These are phyloP conservation scores for Hymenoscyphus linearis DNA, from an alignment of 2,329 filamentous ascomycete species.

Conservation along the genomic window DNA sequence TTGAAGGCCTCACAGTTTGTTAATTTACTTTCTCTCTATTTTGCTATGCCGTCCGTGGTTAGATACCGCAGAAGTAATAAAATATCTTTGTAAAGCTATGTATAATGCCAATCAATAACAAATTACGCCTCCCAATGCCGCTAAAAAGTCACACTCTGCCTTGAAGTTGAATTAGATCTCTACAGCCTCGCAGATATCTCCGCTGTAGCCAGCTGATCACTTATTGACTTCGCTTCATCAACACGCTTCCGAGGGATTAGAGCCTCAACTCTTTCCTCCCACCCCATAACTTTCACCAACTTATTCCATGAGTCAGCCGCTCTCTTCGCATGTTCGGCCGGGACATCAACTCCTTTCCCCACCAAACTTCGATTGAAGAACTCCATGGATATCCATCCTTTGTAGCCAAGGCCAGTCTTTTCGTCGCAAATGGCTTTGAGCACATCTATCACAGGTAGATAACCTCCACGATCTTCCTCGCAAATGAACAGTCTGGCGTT, in stretches of 20 bases:
- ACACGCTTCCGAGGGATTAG: background rate
- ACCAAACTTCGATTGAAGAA: slow-evolving; percentile 50
- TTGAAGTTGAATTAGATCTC: background rate
- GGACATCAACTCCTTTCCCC: slow-evolving; percentile 39
- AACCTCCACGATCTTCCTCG: slow-evolving; percentile 48
- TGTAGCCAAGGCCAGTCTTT: slow-evolving; percentile 48
- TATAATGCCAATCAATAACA: background rate
- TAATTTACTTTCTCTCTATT: background rate
- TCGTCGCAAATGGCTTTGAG: slow-evolving; percentile 44
- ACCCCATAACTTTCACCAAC: slow-evolving; percentile 9
- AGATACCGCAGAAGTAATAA: background rate
- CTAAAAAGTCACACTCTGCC: background rate
- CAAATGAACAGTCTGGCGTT: slow-evolving; percentile 61
- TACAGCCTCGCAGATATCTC: slow-evolving; percentile 3
- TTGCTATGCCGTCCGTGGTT: background rate
- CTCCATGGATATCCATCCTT: slow-evolving; percentile 56
- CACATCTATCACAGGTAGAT: slow-evolving; percentile 52
- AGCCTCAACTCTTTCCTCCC: slow-evolving; percentile 6
- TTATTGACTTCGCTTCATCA: background rate
- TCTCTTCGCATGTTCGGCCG: slow-evolving; percentile 46
- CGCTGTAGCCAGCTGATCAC: background rate
- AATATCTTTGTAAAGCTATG: background rate
- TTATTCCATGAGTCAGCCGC: slow-evolving; percentile 47
- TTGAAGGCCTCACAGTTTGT: background rate
- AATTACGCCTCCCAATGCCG: slow-evolving; percentile 1